Conservation (phyloP, 768 basidiomycete genomes). For the Psilocybe subaeruginosa region DNA sequence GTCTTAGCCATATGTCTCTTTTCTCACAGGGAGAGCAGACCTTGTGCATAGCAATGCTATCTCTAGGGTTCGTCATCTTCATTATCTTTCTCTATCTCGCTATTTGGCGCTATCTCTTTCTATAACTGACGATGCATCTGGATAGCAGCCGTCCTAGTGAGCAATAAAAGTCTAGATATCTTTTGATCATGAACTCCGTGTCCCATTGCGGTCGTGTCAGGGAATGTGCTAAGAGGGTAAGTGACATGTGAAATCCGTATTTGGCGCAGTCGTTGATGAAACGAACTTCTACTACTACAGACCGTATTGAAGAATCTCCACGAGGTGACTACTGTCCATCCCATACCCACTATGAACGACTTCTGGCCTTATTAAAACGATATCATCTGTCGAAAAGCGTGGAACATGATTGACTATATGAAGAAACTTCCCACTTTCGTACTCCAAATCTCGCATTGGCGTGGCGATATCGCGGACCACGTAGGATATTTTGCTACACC, state of each 20-base stretch:
- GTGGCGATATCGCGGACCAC: neutral
- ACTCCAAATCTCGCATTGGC: neutral
- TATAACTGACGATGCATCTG: neutral
- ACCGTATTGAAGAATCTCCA: neutral
- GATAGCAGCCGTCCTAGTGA: neutral
- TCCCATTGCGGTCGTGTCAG: neutral
- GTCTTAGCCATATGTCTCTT: neutral
- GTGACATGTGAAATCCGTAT: neutral
- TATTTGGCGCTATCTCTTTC: neutral
- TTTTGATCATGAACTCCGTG: neutral
- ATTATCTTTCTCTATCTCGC: neutral
- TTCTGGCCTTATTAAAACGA: neutral
- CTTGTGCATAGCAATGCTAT: neutral
- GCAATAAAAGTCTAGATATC: neutral
- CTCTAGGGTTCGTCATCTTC: neutral
- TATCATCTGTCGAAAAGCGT: neutral
- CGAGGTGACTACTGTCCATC: neutral
- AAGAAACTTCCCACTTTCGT: neutral
- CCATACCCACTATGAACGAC: neutral
- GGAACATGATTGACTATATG: neutral
- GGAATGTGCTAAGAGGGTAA: neutral
- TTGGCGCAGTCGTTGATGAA: neutral
- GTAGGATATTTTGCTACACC: neutral
- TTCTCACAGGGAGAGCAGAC: neutral
- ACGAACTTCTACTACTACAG: neutral